Evolutionary conservation across 192 early-diverging fungal species (phyloP).

Genomic region (Backusella westeae): DNA sequence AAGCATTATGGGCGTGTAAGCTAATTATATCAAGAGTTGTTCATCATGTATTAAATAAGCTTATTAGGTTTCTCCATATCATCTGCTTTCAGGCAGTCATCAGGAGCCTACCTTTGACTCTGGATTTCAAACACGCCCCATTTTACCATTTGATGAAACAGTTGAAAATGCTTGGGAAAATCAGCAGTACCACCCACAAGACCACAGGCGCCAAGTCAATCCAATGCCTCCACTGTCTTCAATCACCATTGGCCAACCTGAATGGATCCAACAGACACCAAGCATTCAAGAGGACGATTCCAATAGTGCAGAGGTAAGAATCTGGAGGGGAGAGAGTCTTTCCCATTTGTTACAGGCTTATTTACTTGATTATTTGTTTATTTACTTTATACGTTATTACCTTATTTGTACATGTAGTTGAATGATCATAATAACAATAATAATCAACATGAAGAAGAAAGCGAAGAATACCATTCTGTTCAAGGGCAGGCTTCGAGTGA

Average conservation of each 20-base stretch:
- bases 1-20: constrained; percentile 42
- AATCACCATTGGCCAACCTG: constrained; percentile 11
- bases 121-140: constrained; percentile 13
- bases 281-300: not conserved
- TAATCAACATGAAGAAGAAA: not conserved
- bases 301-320: not conserved
- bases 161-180: constrained; percentile 32
- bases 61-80: constrained; percentile 6
- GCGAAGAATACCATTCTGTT: not conserved
- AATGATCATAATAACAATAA: not conserved
- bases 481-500: not conserved
- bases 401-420: too few species aligned
- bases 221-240: constrained; percentile 26
- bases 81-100: not conserved
- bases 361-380: not conserved
- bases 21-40: not conserved
- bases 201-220: constrained; percentile 5
- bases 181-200: not conserved
- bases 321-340: not conserved
- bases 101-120: not conserved
- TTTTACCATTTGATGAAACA: constrained; percentile 8
- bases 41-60: not conserved
- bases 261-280: not conserved
- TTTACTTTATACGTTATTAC: not conserved
- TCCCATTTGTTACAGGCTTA: not conserved